A percentile compares a stretch with the other conserved stretches of the same genome.
These are phyloP conservation scores for Graphium sp. DNA, from an alignment of 2,329 filamentous ascomycete species.

Conservation along the genomic window DNA sequence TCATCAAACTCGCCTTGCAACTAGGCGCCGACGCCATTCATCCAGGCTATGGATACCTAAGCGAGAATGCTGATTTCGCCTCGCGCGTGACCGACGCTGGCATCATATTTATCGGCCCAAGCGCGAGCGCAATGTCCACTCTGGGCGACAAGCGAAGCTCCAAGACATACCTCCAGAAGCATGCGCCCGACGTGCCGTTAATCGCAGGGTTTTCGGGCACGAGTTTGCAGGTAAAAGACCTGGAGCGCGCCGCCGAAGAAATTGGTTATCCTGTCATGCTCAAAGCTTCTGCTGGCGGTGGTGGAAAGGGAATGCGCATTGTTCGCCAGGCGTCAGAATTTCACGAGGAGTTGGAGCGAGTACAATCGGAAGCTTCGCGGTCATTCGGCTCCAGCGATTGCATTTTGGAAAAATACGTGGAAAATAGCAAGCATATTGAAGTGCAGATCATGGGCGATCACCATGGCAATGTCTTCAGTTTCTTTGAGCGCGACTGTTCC, in stretches of 20 bases:
- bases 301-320: slow-evolving; percentile 1
- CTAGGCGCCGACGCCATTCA: slow-evolving; percentile 12
- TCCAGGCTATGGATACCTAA: slow-evolving; percentile 9
- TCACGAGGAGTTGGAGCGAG: slow-evolving; percentile 5
- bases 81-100: slow-evolving; percentile 30
- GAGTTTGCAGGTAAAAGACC: background rate
- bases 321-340: background rate
- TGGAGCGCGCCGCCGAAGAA: background rate
- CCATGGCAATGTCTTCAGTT: slow-evolving; percentile 15
- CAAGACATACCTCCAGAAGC: slow-evolving; percentile 7
- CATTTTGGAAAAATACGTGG: slow-evolving; percentile 19
- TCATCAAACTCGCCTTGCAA: slow-evolving; percentile 8
- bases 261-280: slow-evolving; percentile 1
- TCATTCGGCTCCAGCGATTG: slow-evolving; percentile 18
- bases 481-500: slow-evolving; percentile 26
- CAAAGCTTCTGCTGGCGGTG: slow-evolving; percentile 2
- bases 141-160: slow-evolving; percentile 9
- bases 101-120: slow-evolving; percentile 39
- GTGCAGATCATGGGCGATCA: slow-evolving; percentile 25
- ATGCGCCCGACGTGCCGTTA: background rate
- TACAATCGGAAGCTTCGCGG: slow-evolving; percentile 16
- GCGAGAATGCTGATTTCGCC: slow-evolving; percentile 37
- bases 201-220: background rate
- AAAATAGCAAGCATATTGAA: slow-evolving; percentile 22
- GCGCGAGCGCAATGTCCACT: slow-evolving; percentile 19